phyloP scores from a whole-genome alignment of 2,329 filamentous ascomycete species.

The Aplosporella prunicola region DNA sequence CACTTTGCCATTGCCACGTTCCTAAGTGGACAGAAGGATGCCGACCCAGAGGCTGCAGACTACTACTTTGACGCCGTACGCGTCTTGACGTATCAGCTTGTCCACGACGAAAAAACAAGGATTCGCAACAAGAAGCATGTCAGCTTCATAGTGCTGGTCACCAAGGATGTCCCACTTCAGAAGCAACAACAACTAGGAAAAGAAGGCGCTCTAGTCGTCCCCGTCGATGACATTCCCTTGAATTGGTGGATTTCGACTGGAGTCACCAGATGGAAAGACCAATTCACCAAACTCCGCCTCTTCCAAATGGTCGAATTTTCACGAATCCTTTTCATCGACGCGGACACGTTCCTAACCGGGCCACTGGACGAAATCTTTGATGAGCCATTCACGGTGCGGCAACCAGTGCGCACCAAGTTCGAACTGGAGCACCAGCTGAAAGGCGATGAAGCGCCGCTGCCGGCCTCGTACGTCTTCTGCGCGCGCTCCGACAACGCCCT shows the following conservation, averaged over 20 bases:
- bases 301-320: conserved; percentile 34
- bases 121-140: conserved; percentile 16
- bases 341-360: conserved; percentile 31
- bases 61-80: conserved; percentile 22
- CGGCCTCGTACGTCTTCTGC: conserved; percentile 30
- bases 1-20: conserved; percentile 30
- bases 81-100: conserved; percentile 24
- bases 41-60: conserved; percentile 16
- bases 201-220: conserved; percentile 33
- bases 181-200: conserved; percentile 24
- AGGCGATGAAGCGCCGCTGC: conserved; percentile 27
- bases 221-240: conserved; percentile 25
- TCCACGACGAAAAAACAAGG: conserved; percentile 19
- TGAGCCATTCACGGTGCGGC: conserved; percentile 16
- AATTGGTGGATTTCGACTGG: conserved; percentile 28
- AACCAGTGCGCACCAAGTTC: conserved; percentile 14
- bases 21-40: conserved; percentile 22
- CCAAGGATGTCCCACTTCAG: conserved; percentile 19
- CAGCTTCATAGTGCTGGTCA: conserved; percentile 31
- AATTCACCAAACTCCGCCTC: conserved; percentile 36
- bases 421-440: conserved; percentile 13
- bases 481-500: conserved; percentile 24
- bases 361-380: conserved; percentile 32
- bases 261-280: conserved; percentile 33
- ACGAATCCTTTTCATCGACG: conserved; percentile 36